These are phyloP conservation scores for Xenoacremonium recifei DNA, from an alignment of 2,329 filamentous ascomycete species.

Conservation along the genomic window DNA sequence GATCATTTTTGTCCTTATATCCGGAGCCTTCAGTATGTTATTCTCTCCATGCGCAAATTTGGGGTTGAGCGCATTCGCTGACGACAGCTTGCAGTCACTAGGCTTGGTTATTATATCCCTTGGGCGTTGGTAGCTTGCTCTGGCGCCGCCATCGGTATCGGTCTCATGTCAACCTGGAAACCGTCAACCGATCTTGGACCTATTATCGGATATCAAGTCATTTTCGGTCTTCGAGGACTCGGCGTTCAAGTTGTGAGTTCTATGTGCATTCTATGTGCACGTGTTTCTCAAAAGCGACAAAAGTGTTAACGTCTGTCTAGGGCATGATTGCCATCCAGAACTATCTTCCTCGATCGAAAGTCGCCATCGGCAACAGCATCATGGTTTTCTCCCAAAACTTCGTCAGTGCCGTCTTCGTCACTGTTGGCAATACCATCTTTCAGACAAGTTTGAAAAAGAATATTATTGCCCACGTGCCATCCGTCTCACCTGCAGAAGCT, in stretches of 20 bases:
- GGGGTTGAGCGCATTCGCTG: too few species aligned
- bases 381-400: slow-evolving; percentile 6
- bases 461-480: slow-evolving; percentile 6
- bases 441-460: slow-evolving; percentile 2
- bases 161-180: slow-evolving; percentile 5
- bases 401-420: slow-evolving; percentile 1
- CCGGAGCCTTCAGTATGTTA: slow-evolving; percentile 25
- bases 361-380: slow-evolving; percentile 1
- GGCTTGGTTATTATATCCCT: slow-evolving; percentile 6
- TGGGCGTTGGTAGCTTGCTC: slow-evolving; percentile 3
- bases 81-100: slow-evolving; percentile 2
- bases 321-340: slow-evolving; percentile 5
- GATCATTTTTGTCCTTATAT: slow-evolving; percentile 17
- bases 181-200: neutral
- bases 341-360: neutral
- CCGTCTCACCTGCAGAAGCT: slow-evolving; percentile 7
- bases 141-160: slow-evolving; percentile 2
- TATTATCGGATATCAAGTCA: slow-evolving; percentile 3
- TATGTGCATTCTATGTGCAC: neutral
- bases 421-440: slow-evolving; percentile 6
- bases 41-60: neutral
- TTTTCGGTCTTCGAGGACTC: slow-evolving; percentile 3
- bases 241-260: slow-evolving; percentile 4
- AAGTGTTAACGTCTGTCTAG: neutral
- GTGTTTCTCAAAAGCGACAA: neutral